Conservation (phyloP, 371 early-diverging fungal species). For the Actinomortierella wolfii region DNA sequence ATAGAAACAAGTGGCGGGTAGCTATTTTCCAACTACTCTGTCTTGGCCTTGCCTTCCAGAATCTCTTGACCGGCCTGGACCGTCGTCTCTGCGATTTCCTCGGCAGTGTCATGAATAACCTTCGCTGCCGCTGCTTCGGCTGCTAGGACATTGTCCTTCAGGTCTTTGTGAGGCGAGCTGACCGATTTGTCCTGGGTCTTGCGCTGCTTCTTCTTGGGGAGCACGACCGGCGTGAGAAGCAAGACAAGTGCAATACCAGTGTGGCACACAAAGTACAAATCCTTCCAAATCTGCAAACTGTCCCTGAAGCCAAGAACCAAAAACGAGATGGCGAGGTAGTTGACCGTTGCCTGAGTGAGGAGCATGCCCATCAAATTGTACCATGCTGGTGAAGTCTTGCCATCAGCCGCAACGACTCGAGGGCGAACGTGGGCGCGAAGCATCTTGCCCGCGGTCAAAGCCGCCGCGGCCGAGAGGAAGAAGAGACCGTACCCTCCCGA, state of each 20-base stretch:
- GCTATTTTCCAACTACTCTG: not conserved
- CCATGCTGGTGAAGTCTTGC: slow-evolving; percentile 42
- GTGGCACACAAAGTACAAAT: slow-evolving; percentile 64
- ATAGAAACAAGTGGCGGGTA: too few relatives aligned
- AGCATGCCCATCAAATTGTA: slow-evolving; percentile 77
- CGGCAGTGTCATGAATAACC: slow-evolving; percentile 12
- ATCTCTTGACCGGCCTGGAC: slow-evolving; percentile 21
- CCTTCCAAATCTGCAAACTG: slow-evolving; percentile 63
- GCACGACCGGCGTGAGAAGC: slow-evolving; percentile 19
- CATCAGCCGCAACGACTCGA: slow-evolving; percentile 53
- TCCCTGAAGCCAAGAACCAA: slow-evolving; percentile 60
- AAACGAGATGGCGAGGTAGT: slow-evolving; percentile 76
- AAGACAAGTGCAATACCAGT: slow-evolving; percentile 50
- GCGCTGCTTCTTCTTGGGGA: slow-evolving; percentile 39
- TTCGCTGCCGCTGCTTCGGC: slow-evolving; percentile 21
- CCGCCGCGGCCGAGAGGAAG: slow-evolving; percentile 53
- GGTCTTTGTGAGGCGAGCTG: too few relatives aligned
- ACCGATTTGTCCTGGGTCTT: too few relatives aligned
- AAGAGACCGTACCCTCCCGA: slow-evolving; percentile 86
- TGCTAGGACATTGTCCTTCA: slow-evolving; percentile 15
- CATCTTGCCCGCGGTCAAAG: slow-evolving; percentile 50
- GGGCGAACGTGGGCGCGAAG: slow-evolving; percentile 77
- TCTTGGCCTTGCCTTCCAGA: slow-evolving; percentile 27
- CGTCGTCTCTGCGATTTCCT: slow-evolving; percentile 19
- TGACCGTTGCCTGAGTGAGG: slow-evolving; percentile 65